phyloP scores from a whole-genome alignment of 2,329 filamentous ascomycete species.

The Anisogramma anomala region DNA sequence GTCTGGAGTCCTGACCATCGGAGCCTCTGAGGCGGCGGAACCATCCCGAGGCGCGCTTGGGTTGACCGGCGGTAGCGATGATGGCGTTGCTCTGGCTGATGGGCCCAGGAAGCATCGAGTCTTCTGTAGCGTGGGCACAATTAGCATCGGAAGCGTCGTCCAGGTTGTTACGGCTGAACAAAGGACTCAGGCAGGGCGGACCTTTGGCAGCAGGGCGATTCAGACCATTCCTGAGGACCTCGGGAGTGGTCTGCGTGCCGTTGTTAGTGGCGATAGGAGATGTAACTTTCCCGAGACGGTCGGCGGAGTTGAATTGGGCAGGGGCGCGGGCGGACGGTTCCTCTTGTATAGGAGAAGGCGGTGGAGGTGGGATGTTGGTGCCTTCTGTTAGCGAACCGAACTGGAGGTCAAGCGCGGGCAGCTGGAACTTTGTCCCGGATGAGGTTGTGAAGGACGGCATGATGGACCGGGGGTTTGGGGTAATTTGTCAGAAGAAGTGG shows the following conservation, averaged over 20 bases:
- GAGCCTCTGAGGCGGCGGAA: slow-evolving; percentile 41
- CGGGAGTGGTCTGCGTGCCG: slow-evolving; percentile 26
- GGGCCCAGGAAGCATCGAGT: slow-evolving; percentile 29
- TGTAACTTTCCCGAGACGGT: too few relatives aligned
- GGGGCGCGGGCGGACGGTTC: slow-evolving; percentile 30
- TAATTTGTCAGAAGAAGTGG: background rate
- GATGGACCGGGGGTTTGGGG: background rate
- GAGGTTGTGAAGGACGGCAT: slow-evolving; percentile 20
- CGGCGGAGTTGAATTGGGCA: too few relatives aligned
- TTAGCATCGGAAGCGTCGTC: slow-evolving; percentile 39
- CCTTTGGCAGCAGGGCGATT: slow-evolving; percentile 41
- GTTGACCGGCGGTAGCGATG: slow-evolving; percentile 39
- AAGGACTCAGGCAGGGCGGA: slow-evolving; percentile 44
- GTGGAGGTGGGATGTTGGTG: slow-evolving; percentile 48
- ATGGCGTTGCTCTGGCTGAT: slow-evolving; percentile 39
- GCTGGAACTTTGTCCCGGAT: slow-evolving; percentile 32
- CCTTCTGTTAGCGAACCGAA: slow-evolving; percentile 49
- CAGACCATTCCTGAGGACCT: slow-evolving; percentile 26
- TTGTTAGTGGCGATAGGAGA: slow-evolving; percentile 24
- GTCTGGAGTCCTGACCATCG: slow-evolving; percentile 22
- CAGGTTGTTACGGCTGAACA: slow-evolving; percentile 45
- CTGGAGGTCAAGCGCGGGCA: slow-evolving; percentile 46
- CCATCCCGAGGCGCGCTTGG: slow-evolving; percentile 47
- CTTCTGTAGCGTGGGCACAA: slow-evolving; percentile 30
- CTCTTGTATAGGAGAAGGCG: slow-evolving; percentile 41